Conservation (phyloP, 768 basidiomycete genomes). For the Obba rivulosa region DNA sequence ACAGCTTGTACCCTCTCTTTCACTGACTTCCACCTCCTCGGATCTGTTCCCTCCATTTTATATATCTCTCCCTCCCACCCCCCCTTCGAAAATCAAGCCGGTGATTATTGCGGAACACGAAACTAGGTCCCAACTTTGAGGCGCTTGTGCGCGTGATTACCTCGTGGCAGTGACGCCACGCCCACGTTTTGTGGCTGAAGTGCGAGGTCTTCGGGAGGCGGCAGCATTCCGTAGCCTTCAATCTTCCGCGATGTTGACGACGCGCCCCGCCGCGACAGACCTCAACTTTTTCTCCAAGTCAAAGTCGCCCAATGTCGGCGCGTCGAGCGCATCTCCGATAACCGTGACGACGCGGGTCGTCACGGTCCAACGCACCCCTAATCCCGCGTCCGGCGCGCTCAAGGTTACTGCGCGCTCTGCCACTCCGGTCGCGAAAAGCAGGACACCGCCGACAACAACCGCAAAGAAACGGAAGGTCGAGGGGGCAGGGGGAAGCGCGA, state of each 20-base stretch:
- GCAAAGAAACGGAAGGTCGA: conserved; percentile 18
- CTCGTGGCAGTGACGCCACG: too few species aligned
- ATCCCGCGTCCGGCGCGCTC: conserved; percentile 14
- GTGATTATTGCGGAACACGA: too few species aligned
- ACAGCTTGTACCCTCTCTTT: too few species aligned
- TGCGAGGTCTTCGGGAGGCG: not conserved
- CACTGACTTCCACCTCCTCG: too few species aligned
- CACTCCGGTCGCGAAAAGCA: conserved; percentile 16
- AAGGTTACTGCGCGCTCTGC: conserved; percentile 16
- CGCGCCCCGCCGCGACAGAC: conserved; percentile 15
- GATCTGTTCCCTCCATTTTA: too few species aligned
- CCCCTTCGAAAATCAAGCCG: too few species aligned
- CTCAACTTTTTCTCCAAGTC: conserved; percentile 29
- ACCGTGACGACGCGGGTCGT: conserved; percentile 26
- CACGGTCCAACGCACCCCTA: conserved; percentile 13
- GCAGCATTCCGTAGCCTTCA: not conserved
- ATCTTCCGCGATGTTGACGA: conserved; percentile 1
- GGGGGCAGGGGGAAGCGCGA: not conserved
- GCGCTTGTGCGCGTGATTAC: too few species aligned
- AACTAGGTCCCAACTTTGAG: too few species aligned
- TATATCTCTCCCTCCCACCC: too few species aligned
- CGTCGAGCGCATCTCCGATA: conserved; percentile 14
- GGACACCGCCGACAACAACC: conserved; percentile 2
- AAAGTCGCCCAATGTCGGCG: conserved; percentile 13
- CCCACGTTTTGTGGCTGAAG: too few species aligned